Evolutionary conservation across 257 asterid genomes (phyloP), one percentile per base, ranked within the genome.

Genomic region (Osmanthus fragrans): DNA sequence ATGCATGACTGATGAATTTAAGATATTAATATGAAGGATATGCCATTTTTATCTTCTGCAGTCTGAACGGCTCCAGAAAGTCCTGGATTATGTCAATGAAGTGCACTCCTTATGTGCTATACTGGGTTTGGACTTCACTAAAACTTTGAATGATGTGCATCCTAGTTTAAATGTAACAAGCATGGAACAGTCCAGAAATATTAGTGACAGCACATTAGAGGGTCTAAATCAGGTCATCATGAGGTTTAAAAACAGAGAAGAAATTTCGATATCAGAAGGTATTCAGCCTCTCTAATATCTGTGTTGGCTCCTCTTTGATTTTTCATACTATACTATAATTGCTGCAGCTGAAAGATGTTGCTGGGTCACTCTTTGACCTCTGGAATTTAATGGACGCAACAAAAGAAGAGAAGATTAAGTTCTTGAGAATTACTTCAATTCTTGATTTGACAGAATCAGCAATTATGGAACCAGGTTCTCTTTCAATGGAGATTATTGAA

Each of bases 341-440:
- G 66, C 56, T 88, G 87, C 96, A 95, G 99, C 88, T 95, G 73
- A 95, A 90, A 82, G 97, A 93, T 63, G 89, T 91, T 70, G 86
- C 91, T 60, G 86, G 87, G 21, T 87, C 93, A 40, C 91, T 95
- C 37, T 89, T 69, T 80, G 94, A 90, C 75, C 98, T 95, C 47
- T 95, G 99, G 98, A 90, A 87, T 80, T 84, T 95, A 86, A 91
- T 95, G 98, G 97, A 92, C 83, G 79, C 92, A 65, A 80, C 83
- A 19, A 86, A 76, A 77, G 94, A 88, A 77, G 99, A 93, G 80
- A 91, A 81, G 81, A 78, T 74, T 19, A 82, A 79, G 80, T 89
- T 95, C 82, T 82, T 87, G 65, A 85, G 80, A 79, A 81, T 88
- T 71, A 93, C 81, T 80, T 89, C 92, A 3, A 73, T 91, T 74